These are phyloP conservation scores for Solanum piurae DNA, from an alignment of 257 asterid genomes.

Conservation along the genomic window DNA sequence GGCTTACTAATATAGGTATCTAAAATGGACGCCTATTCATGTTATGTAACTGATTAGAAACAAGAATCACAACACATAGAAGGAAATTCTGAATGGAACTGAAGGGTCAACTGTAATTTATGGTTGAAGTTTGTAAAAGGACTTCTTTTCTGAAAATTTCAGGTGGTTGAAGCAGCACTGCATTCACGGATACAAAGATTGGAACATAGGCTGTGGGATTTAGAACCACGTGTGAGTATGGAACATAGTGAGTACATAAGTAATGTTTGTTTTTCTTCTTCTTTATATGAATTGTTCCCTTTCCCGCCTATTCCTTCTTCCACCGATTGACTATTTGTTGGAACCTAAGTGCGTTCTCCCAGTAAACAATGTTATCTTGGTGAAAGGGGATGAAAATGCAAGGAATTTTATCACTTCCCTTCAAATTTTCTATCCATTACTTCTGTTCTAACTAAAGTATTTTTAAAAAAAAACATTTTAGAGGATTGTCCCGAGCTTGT, in stretches of 20 bases:
- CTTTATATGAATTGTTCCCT: background rate
- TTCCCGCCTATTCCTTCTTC: background rate
- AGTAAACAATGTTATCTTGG: background rate
- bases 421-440: background rate
- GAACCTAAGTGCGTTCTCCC: background rate
- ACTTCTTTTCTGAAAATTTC: constrained; percentile 16
- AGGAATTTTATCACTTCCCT: background rate
- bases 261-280: background rate
- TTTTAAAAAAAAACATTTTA: accelerated
- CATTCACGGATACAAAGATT: constrained; percentile 84
- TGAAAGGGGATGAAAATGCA: background rate
- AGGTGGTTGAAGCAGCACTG: constrained; percentile 99
- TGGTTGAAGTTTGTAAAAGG: constrained; percentile 10
- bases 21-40: background rate
- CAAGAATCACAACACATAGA: background rate
- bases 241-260: constrained; percentile 22
- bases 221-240: constrained; percentile 92
- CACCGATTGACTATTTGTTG: background rate
- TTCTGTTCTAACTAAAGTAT: background rate
- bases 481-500: background rate
- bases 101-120: background rate
- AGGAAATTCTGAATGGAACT: background rate
- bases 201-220: constrained; percentile 70
- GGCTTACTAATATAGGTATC: background rate
- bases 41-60: background rate